Conservation (phyloP, 257 asterid genomes). For the Solanum clarkiae region DNA sequence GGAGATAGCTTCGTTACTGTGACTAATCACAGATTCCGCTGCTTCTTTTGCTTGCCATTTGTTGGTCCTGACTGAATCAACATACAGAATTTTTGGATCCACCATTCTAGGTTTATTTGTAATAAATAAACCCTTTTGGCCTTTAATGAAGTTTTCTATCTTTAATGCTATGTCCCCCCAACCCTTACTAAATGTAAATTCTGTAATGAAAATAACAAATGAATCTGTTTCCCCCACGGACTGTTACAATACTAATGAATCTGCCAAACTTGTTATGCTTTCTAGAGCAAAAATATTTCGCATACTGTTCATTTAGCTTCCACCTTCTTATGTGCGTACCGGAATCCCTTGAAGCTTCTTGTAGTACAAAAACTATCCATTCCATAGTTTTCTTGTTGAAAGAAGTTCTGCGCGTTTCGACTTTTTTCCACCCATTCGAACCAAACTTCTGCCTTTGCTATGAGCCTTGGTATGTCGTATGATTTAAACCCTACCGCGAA, state of each 20-base stretch:
- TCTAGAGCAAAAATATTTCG: background rate
- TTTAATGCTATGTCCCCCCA: background rate
- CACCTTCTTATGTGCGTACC: no score
- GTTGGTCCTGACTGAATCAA: background rate
- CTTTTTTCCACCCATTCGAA: no score
- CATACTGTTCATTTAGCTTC: background rate
- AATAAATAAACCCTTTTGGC: background rate
- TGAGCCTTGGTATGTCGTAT: no score
- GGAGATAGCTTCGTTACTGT: background rate
- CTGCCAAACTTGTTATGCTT: background rate
- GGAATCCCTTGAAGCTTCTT: background rate
- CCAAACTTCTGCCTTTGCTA: no score
- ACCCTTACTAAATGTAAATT: no score
- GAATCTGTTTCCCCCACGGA: background rate
- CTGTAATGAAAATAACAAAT: background rate
- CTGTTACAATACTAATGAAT: no score
- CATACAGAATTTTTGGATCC: background rate
- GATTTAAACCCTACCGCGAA: no score
- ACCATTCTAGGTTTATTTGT: background rate
- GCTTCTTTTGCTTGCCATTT: background rate
- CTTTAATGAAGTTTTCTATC: background rate
- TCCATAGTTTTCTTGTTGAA: no score
- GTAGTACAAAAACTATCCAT: background rate
- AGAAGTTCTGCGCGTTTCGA: no score
- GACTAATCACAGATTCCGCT: no score